Percentiles rank a stretch among this genome's conserved stretches.
phyloP scores from a whole-genome alignment of 208 protist genomes.

The Giardia duodenalis region DNA sequence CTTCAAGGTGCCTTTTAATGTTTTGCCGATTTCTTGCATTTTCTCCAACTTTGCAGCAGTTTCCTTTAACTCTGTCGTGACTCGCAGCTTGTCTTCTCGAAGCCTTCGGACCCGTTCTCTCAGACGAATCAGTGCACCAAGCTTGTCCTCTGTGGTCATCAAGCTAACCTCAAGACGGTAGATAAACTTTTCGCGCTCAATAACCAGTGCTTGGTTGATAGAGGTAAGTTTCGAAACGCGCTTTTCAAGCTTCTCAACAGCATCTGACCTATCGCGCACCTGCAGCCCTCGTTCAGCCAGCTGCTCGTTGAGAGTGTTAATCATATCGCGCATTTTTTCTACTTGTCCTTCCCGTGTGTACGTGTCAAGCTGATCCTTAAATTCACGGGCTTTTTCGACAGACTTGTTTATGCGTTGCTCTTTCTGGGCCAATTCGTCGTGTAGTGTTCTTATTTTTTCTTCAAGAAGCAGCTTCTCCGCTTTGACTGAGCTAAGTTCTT shows the following conservation, averaged over 20 bases:
- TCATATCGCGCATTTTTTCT: background rate
- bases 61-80: background rate
- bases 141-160: background rate
- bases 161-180: background rate
- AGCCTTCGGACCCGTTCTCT: background rate
- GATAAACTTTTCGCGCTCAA: background rate
- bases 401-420: background rate
- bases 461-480: background rate
- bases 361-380: background rate
- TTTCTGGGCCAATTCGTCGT: background rate
- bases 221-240: background rate
- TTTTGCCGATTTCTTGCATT: background rate
- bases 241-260: background rate
- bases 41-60: background rate
- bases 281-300: background rate
- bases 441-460: background rate
- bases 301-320: background rate
- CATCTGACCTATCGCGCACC: background rate
- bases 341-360: constrained; percentile 3
- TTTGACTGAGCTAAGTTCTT: background rate
- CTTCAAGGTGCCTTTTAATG: background rate
- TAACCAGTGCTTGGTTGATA: background rate
- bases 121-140: background rate
- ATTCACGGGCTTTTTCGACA: background rate
- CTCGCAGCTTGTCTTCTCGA: background rate